Base-by-base conservation (phyloP, 257 asterid species). In the Ophiorrhiza pumila region DNA sequence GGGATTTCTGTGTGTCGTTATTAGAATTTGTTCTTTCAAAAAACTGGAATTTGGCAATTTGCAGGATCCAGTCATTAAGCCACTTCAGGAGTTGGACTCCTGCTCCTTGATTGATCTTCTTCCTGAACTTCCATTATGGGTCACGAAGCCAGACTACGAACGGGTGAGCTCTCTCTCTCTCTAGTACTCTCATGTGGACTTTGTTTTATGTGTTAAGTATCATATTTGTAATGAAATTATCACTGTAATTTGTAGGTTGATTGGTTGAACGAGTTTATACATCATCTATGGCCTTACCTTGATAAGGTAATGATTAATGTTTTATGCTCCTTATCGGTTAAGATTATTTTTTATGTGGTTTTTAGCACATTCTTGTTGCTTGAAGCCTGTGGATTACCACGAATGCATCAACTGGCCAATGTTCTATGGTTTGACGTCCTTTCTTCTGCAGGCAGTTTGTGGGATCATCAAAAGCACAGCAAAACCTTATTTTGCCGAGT, bases 81-180 rank as follows among this genome's bases (percentile, higher is more conserved):
- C 85, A 11, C 39, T 83, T 23, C 37, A 82, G 13, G 90, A 75
- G 63, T 59, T 79, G 45, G 89, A 85, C 52, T 69, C 80, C 1
- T 80, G 46, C 80, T 55, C 79, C 13, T 65, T 85, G 49, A 20
- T 82, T 70, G 95, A 93, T 76, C 79, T 93, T 62, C 13, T 87
- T 43, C 85, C 88, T 35, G 81, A 86, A 66, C 88, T 93, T 60
- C 98, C 98, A 50, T 71, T 83, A 37, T 93, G 96, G 98, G 90
- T 89, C 83, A 87, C 78, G 92, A 83, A 77, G 76, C 97, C 98
- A 1, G 97, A 91, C 71, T 89, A 84, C 52, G 97, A 93, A 75
- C 81, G 95, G 65, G 98, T 91, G 58, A 78, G 66, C 66, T 37
- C 45, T n/a, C n/a, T n/a, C n/a, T n/a, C n/a, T n/a, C n/a, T n/a